These are phyloP conservation scores for Xylariaceae sp. DNA, from an alignment of 2,329 filamentous ascomycete genomes.

Conservation along the genomic window DNA sequence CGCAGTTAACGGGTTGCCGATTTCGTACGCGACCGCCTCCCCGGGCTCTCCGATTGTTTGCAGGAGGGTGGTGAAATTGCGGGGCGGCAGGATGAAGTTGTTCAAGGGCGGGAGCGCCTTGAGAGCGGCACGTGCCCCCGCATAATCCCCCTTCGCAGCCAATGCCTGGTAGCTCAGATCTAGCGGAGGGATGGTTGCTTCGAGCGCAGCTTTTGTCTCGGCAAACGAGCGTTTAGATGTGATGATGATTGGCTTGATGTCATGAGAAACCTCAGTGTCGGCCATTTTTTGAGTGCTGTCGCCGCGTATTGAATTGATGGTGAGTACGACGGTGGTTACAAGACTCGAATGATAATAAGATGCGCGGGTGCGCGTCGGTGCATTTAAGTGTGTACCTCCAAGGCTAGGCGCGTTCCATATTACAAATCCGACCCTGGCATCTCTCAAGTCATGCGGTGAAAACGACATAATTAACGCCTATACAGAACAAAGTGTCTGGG, in stretches of 20 bases:
- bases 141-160: not conserved
- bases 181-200: slow-evolving; percentile 1
- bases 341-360: no score
- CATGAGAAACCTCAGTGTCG: no score
- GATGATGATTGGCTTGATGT: slow-evolving; percentile 1
- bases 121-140: slow-evolving; percentile 2
- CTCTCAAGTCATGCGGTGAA: no score
- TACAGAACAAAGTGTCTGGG: no score
- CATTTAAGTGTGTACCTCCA: no score
- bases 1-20: slow-evolving; percentile 12
- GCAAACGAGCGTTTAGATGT: slow-evolving; percentile 1
- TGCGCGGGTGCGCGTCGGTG: no score
- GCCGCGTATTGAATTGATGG: no score
- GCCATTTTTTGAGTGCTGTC: no score
- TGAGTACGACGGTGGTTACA: no score
- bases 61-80: slow-evolving; percentile 9
- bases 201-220: slow-evolving; percentile 2
- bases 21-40: slow-evolving; percentile 6
- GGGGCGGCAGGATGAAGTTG: slow-evolving; percentile 6
- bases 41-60: slow-evolving; percentile 1
- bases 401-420: no score
- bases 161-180: not conserved
- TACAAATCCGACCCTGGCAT: no score
- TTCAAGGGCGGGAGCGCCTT: slow-evolving; percentile 11
- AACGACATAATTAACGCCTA: no score